Evolutionary conservation across 371 early-diverging fungal species (phyloP), one percentile per base, ranked within the genome.

Genomic region (Apophysomyces ossiformis): DNA sequence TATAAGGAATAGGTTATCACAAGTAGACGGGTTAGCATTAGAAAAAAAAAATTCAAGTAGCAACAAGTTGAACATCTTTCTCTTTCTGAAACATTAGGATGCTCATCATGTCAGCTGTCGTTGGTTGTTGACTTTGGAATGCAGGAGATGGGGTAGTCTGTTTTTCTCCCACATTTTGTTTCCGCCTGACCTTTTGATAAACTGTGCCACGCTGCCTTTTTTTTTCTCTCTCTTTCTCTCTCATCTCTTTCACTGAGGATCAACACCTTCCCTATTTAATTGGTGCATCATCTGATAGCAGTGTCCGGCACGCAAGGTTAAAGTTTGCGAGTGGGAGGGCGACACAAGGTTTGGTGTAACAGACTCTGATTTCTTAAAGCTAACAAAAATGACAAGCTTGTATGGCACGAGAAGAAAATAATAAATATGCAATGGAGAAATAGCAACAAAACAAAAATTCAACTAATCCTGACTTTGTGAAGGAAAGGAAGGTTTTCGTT

Each of bases 81-180:
- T 41, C 13, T 41, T 50, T n/a, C n/a, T 50, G 54, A 50, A 50
- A 50, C 54, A 50, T 8, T 26, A 50, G 54, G 54, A 21, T 50
- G 21, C 21, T 26, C 16, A 50, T 26, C 16, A 21, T 50, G 54
- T 50, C 54, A 50, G 54, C 54, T 50, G 54, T 50, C 54, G 54
- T 11, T 50, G 54, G 54, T 50, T 50, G 54, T 50, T 50, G 54
- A 50, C 54, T 50, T 50, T 50, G 54, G 21, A 50, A 50, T 50
- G 54, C 54, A 50, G 54, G 54, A 50, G 54, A 50, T 50, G 54
- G 54, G 54, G 54, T 50, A 26, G 5, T 45, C n/a, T 9, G 13
- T 7, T 50, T 50, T 50, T 50, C 54, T 50, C 54, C 54, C 54
- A 50, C 54, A 50, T 50, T 50, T 50, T 50, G 54, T 50, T 50